A percentile compares a stretch with the other conserved stretches of the same genome.
These are phyloP conservation scores for Tilletia indica DNA, from an alignment of 1,284 basidiomycete genomes.

Conservation along the genomic window DNA sequence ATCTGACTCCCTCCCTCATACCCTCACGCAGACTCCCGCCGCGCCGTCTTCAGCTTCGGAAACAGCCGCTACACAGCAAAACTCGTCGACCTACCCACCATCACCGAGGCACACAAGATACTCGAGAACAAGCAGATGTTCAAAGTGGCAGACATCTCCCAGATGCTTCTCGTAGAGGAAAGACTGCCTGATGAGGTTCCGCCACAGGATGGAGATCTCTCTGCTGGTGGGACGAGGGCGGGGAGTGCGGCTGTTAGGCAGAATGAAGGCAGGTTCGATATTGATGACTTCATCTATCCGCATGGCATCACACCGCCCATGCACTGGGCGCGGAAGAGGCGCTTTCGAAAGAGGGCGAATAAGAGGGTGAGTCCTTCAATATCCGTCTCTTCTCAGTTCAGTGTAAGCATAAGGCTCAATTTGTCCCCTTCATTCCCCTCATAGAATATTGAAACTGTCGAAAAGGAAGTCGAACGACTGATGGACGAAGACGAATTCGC, in stretches of 20 bases:
- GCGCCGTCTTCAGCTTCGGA: conserved; percentile 85
- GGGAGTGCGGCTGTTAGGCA: background rate
- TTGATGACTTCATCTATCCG: conserved; percentile 95
- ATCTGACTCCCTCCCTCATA: background rate
- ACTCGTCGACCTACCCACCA: conserved; percentile 90
- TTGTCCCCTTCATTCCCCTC: background rate
- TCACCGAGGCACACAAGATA: conserved; percentile 95
- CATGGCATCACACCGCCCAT: conserved; percentile 95
- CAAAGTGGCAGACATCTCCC: conserved; percentile 97
- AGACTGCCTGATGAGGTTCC: conserved; percentile 38
- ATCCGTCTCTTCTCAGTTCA: background rate
- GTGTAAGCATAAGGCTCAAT: background rate
- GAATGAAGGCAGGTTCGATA: conserved; percentile 83
- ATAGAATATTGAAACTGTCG: conserved; percentile 91
- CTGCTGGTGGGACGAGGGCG: background rate
- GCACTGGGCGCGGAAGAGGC: conserved; percentile 82
- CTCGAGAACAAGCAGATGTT: conserved; percentile 89
- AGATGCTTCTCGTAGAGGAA: conserved; percentile 53
- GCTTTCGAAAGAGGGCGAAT: conserved; percentile 87
- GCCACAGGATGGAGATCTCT: background rate
- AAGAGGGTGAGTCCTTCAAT: conserved; percentile 63
- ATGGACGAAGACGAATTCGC: conserved; percentile 82
- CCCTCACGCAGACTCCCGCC: conserved; percentile 72
- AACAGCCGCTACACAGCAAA: conserved; percentile 81
- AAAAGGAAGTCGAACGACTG: conserved; percentile 90